phyloP scores from a whole-genome alignment of 2,329 filamentous ascomycete genomes.

The Aspergillus udagawae region DNA sequence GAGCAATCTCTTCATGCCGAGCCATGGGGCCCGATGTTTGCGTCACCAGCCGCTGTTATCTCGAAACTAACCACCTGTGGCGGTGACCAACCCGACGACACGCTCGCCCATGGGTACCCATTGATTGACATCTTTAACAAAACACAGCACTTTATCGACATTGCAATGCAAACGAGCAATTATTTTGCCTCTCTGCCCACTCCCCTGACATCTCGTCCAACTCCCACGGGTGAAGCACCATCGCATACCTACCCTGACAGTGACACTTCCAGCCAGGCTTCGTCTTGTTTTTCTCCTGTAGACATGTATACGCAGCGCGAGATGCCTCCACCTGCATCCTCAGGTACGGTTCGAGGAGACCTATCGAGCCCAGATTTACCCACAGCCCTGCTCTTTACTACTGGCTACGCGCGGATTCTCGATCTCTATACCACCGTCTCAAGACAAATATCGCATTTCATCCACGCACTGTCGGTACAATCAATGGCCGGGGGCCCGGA shows the following conservation, averaged over 20 bases:
- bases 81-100: neutral
- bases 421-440: neutral
- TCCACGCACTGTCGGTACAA: neutral
- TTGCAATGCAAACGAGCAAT: neutral
- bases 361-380: neutral
- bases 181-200: neutral
- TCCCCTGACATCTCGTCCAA: neutral
- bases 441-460: neutral
- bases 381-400: neutral
- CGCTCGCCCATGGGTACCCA: neutral
- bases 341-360: neutral
- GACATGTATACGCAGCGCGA: neutral
- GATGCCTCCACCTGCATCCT: neutral
- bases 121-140: neutral
- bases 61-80: neutral
- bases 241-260: too few species aligned
- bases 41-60: neutral
- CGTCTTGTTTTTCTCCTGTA: too few species aligned
- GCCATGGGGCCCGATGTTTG: neutral
- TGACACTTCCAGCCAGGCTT: neutral
- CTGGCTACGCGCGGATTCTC: neutral
- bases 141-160: neutral
- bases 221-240: too few species aligned
- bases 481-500: neutral
- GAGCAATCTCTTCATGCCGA: neutral